These are phyloP conservation scores for Cochlearia excelsa DNA, from an alignment of 345 rosid species.

Conservation along the genomic window DNA sequence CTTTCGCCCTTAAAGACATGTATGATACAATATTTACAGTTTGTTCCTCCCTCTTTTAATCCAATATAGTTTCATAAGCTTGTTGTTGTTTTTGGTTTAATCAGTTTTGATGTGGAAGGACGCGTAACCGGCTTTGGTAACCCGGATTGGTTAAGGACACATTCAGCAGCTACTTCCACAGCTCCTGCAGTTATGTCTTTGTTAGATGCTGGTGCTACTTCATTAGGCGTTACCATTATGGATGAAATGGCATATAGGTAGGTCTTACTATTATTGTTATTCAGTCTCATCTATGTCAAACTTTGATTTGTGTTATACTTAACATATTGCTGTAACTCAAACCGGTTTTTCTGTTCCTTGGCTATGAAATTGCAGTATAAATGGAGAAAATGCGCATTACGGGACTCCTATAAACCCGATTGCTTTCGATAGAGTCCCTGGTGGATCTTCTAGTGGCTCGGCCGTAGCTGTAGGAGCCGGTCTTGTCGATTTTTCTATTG, in stretches of 20 bases:
- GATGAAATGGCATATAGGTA: conserved; percentile 95
- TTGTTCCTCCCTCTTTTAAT: background rate
- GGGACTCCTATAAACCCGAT: conserved; percentile 88
- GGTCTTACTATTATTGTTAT: too few relatives aligned
- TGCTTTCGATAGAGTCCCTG: conserved; percentile 71
- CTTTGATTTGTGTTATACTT: too few relatives aligned
- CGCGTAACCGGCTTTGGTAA: conserved; percentile 82
- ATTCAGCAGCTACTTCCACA: conserved; percentile 60
- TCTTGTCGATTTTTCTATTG: conserved; percentile 83
- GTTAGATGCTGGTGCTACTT: conserved; percentile 66
- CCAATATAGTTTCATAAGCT: background rate
- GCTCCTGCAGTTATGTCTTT: conserved; percentile 67
- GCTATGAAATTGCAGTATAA: conserved; percentile 45
- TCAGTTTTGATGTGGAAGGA: conserved; percentile 82
- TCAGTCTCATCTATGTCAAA: too few relatives aligned
- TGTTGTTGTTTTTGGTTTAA: conserved; percentile 6
- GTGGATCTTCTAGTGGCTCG: conserved; percentile 97
- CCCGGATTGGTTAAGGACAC: conserved; percentile 92
- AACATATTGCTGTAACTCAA: too few relatives aligned
- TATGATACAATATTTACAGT: conserved; percentile 15
- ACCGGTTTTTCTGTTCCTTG: too few relatives aligned
- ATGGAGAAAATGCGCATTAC: conserved; percentile 81
- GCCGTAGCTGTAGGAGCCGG: conserved; percentile 89
- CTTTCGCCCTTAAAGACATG: conserved; percentile 94
- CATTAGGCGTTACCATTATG: conserved; percentile 71